Evolutionary conservation across 345 rosid genomes (phyloP), one percentile per base, ranked within the genome.

Genomic region (Salix caprea): DNA sequence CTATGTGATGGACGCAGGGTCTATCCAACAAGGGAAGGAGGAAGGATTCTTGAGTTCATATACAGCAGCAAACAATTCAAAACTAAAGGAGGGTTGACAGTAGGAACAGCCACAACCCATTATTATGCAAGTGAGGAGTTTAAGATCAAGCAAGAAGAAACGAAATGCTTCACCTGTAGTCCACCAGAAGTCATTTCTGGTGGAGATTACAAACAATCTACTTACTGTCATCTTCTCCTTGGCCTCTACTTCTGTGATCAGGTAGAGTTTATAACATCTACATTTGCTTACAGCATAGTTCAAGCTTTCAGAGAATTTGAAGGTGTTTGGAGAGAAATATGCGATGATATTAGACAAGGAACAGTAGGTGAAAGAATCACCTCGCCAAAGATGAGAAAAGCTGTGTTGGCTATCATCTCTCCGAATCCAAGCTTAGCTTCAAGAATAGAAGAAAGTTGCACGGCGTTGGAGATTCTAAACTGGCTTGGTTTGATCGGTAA

Each of bases 71-170:
- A 91, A 67, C 90, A 79, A 62, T 91, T 84, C 82, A 90, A 88
- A 85, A 90, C 99, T 26, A 76, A 79, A 73, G 97, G 97, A 67
- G 97, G 93, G 2, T 69, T 91, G 66, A 88, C 84, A 10, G 89
- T 77, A 39, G 99, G 96, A 79, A 95, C 99, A 14, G 99, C 99
- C 37, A 95, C 99, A 61, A 82, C 99, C 24, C 99, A 95, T 65
- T 91, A 88, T 79, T 95, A 86, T 65, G 85, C 89, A n/a, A 95
- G 97, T 72, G 88, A 95, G 84, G 97, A 95, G 83, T 95, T 91
- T 82, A 89, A 81, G 76, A 88, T 86, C 74, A 95, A 93, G 84
- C 97, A 95, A 76, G 87, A 86, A 76, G 85, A 81, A 26, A 95
- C 92, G 0, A 89, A 88, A 71, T 84, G 89, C 2, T 95, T 90